These are phyloP conservation scores for Alternaria tenuissima DNA, from an alignment of 2,329 filamentous ascomycete species.

Conservation along the genomic window DNA sequence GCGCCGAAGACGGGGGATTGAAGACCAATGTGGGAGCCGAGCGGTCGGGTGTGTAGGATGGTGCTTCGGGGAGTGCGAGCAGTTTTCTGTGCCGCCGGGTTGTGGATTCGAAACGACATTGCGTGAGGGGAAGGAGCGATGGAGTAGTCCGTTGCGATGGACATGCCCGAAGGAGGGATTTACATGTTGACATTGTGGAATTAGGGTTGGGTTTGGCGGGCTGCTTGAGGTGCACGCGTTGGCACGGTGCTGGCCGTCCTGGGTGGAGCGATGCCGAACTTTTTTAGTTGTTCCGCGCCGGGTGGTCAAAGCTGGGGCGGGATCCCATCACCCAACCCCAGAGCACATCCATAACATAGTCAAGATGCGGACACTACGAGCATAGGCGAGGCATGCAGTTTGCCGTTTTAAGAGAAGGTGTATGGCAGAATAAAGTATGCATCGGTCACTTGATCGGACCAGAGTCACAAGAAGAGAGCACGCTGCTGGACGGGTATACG, in stretches of 20 bases:
- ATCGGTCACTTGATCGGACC: not conserved
- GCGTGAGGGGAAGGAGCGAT: slow-evolving; percentile 35
- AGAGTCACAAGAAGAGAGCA: not conserved
- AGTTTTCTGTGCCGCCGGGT: slow-evolving; percentile 58
- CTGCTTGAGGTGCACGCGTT: slow-evolving; percentile 12
- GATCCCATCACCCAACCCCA: not conserved
- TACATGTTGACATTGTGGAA: slow-evolving; percentile 47
- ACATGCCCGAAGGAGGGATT: slow-evolving; percentile 38
- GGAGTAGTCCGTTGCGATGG: slow-evolving; percentile 22
- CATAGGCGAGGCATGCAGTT: not conserved
- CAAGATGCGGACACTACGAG: not conserved
- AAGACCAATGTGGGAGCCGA: slow-evolving; percentile 56
- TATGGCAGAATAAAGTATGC: not conserved
- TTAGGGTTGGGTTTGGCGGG: slow-evolving; percentile 24
- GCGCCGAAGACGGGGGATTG: slow-evolving; percentile 71
- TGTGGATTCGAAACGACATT: slow-evolving; percentile 55
- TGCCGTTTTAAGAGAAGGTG: not conserved
- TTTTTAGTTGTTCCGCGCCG: slow-evolving; percentile 40
- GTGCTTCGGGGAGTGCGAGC: slow-evolving; percentile 55
- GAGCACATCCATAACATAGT: not conserved
- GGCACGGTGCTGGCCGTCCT: slow-evolving; percentile 20
- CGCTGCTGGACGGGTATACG: slow-evolving; percentile 18
- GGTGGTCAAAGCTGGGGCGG: slow-evolving; percentile 19
- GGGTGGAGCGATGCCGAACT: slow-evolving; percentile 26
- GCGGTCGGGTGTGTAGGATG: slow-evolving; percentile 50